These are phyloP conservation scores for Claviceps cyperi DNA, from an alignment of 2,329 filamentous ascomycete species.

Conservation along the genomic window DNA sequence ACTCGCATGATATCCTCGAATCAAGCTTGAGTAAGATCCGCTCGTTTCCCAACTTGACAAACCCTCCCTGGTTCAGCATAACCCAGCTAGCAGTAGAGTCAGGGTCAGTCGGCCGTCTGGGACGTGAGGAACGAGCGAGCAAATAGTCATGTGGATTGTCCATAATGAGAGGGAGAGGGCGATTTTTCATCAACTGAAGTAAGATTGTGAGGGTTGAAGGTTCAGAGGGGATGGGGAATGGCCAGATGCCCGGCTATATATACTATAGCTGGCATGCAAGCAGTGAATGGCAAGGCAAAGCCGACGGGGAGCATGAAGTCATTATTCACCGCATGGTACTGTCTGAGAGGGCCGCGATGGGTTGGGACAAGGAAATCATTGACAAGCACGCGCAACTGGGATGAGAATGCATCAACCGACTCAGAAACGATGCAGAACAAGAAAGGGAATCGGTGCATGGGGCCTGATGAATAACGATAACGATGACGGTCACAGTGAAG, in stretches of 20 bases:
- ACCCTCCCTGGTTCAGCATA: conserved; percentile 69
- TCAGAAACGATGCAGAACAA: conserved; percentile 2
- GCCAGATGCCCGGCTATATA: neutral
- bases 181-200: neutral
- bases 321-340: neutral
- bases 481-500: neutral
- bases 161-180: conserved; percentile 15
- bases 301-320: neutral
- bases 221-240: neutral
- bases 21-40: conserved; percentile 68
- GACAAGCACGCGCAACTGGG: neutral
- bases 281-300: neutral
- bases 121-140: conserved; percentile 20
- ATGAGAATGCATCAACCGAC: neutral
- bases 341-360: neutral
- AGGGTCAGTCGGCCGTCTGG: conserved; percentile 29
- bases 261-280: neutral
- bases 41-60: conserved; percentile 76
- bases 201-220: neutral
- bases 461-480: neutral
- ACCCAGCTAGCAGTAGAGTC: conserved; percentile 60
- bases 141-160: conserved; percentile 28
- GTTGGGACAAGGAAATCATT: neutral
- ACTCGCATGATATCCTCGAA: conserved; percentile 59
- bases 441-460: conserved; percentile 1